Base-by-base conservation (phyloP, 495 filamentous ascomycete genomes). In the Staphylotrichum longicolle region DNA sequence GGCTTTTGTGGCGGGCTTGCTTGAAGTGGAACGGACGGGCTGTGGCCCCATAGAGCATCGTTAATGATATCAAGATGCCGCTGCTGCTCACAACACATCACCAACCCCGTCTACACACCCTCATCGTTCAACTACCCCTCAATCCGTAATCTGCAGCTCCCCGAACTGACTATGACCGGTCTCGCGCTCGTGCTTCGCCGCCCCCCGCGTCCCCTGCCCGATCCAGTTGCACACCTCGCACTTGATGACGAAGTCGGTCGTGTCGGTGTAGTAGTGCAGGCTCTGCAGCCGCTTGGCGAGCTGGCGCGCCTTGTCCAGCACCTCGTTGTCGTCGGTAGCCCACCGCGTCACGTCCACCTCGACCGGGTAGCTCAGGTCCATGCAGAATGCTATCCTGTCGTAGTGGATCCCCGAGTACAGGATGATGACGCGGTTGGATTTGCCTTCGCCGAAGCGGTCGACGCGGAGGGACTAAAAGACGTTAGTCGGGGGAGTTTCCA, bases 351-450 rank as follows among this genome's bases (percentile, higher is more conserved):
- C 83, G 66, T 98, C 94, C 55, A 86, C 82, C 27, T 91, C 85
- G 5, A 90, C 80, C 9, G 85, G 81, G 11, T 82, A 76, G 60
- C 84, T 78, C 9, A 87, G 77, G 60, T 79, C 80, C 47, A 88
- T 87, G 9, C 82, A 84, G 66, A 95, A 80, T 0, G 88, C 90
- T 54, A 97, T 85, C n/a, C 88, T 85, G 72, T 98, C 94, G 72
- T 98, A 98, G 68, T 98, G 94, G 56, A 98, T 93, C 0, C 91
- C 92, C 0, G 89, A 93, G 73, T 97, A 98, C 2, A 97, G 86
- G 35, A 98, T 77, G 42, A 98, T 85, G 72, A 91, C 91, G 35
- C 92, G 78, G 20, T 79, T 83, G 2, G 78, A 44, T 33, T 80
- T 82, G 2, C 86, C 86, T 68, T 96, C 91, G 63, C 96, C 96